These are phyloP conservation scores for Ogataea haglerorum DNA, from an alignment of 805 yeast genomes.

Conservation along the genomic window DNA sequence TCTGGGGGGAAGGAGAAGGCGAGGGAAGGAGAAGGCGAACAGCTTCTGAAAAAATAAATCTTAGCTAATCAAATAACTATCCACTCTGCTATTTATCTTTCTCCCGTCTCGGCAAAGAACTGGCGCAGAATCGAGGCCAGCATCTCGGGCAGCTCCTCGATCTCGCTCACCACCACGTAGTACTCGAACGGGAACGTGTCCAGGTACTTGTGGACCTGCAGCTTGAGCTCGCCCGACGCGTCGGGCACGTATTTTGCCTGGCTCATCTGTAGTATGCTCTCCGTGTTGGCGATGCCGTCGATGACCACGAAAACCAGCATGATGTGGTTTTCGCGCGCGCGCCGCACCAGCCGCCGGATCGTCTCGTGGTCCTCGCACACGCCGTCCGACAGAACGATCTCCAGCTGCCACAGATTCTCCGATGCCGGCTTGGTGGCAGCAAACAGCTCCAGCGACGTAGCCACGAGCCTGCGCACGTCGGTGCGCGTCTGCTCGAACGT, in stretches of 20 bases:
- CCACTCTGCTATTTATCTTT: background rate
- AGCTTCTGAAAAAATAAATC: background rate
- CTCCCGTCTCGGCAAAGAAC: slow-evolving; percentile 67
- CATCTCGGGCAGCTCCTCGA: slow-evolving; percentile 88
- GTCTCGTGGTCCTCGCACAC: slow-evolving; percentile 93
- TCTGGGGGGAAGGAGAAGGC: slow-evolving; percentile 7
- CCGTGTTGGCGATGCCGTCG: slow-evolving; percentile 81
- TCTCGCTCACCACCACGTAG: slow-evolving; percentile 88
- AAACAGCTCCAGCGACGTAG: slow-evolving; percentile 70
- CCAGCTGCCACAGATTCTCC: slow-evolving; percentile 84
- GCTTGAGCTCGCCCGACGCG: slow-evolving; percentile 60
- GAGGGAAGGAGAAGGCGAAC: slow-evolving; percentile 7
- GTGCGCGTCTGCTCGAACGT: slow-evolving; percentile 87
- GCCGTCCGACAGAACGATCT: slow-evolving; percentile 93
- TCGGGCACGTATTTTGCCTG: slow-evolving; percentile 84
- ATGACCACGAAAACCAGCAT: slow-evolving; percentile 94
- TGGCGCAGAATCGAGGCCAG: slow-evolving; percentile 85
- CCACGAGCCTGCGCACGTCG: slow-evolving; percentile 71
- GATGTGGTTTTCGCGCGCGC: slow-evolving; percentile 86
- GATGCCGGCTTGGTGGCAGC: slow-evolving; percentile 46
- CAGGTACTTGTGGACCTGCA: slow-evolving; percentile 79
- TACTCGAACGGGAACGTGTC: slow-evolving; percentile 96
- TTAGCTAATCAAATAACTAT: background rate
- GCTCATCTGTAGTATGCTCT: slow-evolving; percentile 90
- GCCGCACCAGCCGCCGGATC: slow-evolving; percentile 77